Conservation (phyloP, 768 basidiomycete genomes). For the Russula ochroleuca region DNA sequence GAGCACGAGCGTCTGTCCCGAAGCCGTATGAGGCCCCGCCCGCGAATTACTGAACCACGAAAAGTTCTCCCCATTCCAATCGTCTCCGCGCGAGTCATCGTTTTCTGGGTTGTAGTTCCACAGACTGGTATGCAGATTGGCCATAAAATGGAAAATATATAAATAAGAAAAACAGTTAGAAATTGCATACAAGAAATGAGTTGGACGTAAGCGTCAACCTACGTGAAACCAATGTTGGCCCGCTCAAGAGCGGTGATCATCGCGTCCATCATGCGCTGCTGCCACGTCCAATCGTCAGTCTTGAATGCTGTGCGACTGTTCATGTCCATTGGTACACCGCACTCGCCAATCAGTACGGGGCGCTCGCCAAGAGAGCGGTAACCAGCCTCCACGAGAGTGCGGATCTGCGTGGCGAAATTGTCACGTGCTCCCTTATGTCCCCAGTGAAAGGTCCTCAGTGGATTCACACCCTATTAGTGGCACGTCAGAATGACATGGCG, state of each 20-base stretch:
- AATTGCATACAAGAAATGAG: not conserved
- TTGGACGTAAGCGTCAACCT: constrained; percentile 34
- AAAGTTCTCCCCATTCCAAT: constrained; percentile 97
- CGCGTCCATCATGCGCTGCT: constrained; percentile 91
- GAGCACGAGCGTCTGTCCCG: constrained; percentile 42
- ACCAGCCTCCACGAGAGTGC: constrained; percentile 67
- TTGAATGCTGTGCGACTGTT: constrained; percentile 58
- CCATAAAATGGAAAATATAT: not conserved
- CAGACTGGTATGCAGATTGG: constrained; percentile 45
- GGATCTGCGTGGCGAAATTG: constrained; percentile 80
- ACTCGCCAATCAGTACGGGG: constrained; percentile 88
- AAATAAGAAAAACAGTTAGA: not conserved
- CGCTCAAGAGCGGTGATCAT: constrained; percentile 79
- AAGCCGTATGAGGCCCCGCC: constrained; percentile 43
- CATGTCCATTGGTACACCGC: constrained; percentile 95
- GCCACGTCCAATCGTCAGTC: constrained; percentile 74
- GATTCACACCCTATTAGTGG: constrained; percentile 72
- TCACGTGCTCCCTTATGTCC: constrained; percentile 75
- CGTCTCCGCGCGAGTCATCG: constrained; percentile 70
- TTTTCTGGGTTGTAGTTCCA: constrained; percentile 96
- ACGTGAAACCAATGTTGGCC: constrained; percentile 81
- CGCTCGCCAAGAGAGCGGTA: constrained; percentile 70
- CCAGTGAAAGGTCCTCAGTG: constrained; percentile 78
- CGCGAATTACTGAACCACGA: constrained; percentile 80
- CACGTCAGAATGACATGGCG: constrained; percentile 18